Conservation (phyloP, 2,329 filamentous ascomycete species). For the Fusarium brachygibbosum region DNA sequence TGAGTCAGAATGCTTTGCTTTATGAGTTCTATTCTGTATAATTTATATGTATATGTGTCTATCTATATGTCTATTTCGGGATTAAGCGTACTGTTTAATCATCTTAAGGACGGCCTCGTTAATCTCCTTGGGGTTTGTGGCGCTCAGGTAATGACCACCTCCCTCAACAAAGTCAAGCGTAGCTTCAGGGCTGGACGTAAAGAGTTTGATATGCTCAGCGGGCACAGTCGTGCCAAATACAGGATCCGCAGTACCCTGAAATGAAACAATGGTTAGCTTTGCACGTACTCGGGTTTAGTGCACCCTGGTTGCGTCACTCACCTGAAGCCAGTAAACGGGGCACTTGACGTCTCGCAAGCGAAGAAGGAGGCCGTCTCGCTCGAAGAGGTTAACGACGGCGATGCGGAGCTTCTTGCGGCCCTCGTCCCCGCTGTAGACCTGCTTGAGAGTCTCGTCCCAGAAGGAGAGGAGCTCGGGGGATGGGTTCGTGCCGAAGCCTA, state of each 20-base stretch:
- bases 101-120: slow-evolving; percentile 61
- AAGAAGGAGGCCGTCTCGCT: slow-evolving; percentile 63
- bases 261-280: slow-evolving; percentile 14
- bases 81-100: slow-evolving; percentile 56
- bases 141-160: slow-evolving; percentile 64
- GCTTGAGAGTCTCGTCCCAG: slow-evolving; percentile 62
- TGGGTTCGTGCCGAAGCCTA: slow-evolving; percentile 62
- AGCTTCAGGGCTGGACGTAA: slow-evolving; percentile 61
- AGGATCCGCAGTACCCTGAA: slow-evolving; percentile 61
- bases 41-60: neutral
- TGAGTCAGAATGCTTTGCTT: neutral
- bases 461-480: slow-evolving; percentile 56
- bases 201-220: slow-evolving; percentile 64
- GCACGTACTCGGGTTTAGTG: no score
- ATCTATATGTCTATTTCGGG: neutral
- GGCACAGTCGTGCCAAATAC: slow-evolving; percentile 59
- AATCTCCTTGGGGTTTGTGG: slow-evolving; percentile 62
- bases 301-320: slow-evolving; percentile 45
- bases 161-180: slow-evolving; percentile 60
- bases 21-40: neutral
- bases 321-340: slow-evolving; percentile 67
- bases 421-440: slow-evolving; percentile 63
- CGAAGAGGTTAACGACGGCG: slow-evolving; percentile 60
- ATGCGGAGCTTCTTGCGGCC: slow-evolving; percentile 63
- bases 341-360: slow-evolving; percentile 63